Base-by-base conservation (phyloP, 2,329 filamentous ascomycete species). In the Colletotrichum falcatum region DNA sequence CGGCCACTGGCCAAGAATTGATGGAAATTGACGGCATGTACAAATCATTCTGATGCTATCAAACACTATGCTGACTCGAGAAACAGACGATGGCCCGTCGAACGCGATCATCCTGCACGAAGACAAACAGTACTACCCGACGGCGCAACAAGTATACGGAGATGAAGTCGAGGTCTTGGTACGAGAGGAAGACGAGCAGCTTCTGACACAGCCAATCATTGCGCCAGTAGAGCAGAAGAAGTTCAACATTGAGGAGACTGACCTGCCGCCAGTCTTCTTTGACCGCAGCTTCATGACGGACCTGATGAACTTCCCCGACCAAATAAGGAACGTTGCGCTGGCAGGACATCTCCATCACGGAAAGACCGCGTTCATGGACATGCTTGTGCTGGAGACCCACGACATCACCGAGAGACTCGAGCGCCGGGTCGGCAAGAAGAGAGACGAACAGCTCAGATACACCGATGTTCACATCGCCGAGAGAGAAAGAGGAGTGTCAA, bases 61-160 rank as follows among this genome's bases (percentile, higher is more conserved):
- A 16, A 33, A 18, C 14, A 18, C 20, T 14, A 7, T 26, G 30
- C 66, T 70, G 26, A 67, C 44, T 53, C 48, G 48, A 37, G 37
- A n/a, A 44, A 49, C 62, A 74, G 74, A 73, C 14, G 90, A 94
- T 80, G 94, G 93, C 18, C 93, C 95, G 4, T 98, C 95, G 6
- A 99, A 98, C 81, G 95, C 96, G 61, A 94, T 99, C n/a, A 89
- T 99, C 68, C 88, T 99, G 55, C 96, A 99, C 83, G 96, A 99
- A 86, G 96, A 99, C 84, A 99, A 99, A 82, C 96, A 98, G 80
- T 99, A 99, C 82, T 99, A 99, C 79, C 96, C 96, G 37, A 97
- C 95, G n/a, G 96, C 96, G 66, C 91, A 95, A 78, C 96, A 99
- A 81, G 91, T 97, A 51, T 99, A 98, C 79, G 96, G 96, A 62